Conservation (phyloP, 352 stramenopile genomes). For the Globisporangium apiculatum region DNA sequence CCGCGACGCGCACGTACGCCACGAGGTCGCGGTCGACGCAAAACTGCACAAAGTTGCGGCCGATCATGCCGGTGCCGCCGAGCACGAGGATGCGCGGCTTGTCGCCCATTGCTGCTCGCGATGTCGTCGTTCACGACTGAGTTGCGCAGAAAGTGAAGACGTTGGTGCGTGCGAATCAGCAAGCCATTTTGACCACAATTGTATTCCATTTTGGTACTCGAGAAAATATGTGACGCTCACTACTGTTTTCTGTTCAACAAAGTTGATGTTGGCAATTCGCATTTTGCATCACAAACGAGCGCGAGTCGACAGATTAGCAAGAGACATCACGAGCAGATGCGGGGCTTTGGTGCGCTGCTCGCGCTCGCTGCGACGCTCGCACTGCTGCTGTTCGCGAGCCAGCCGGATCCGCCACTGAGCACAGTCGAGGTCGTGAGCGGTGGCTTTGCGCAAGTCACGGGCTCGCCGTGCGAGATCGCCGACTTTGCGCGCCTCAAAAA, state of each 20-base stretch:
- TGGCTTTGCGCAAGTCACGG: constrained; percentile 28
- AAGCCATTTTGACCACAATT: too few relatives aligned
- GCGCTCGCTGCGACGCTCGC: constrained; percentile 29
- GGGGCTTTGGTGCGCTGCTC: constrained; percentile 45
- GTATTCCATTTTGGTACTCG: too few relatives aligned
- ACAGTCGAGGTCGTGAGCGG: constrained; percentile 45
- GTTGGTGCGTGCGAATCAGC: too few relatives aligned
- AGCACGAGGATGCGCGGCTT: constrained; percentile 81
- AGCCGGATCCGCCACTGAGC: constrained; percentile 40
- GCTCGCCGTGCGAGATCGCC: constrained; percentile 44
- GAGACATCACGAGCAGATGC: constrained; percentile 15
- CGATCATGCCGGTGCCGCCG: constrained; percentile 79
- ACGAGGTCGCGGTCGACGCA: constrained; percentile 64
- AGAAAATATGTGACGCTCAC: too few relatives aligned
- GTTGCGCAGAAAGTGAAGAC: too few relatives aligned
- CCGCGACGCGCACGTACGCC: constrained; percentile 64
- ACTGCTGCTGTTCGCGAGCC: constrained; percentile 41
- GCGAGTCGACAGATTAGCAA: not conserved
- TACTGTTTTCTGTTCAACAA: not conserved
- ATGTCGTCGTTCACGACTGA: not conserved
- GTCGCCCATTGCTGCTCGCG: constrained; percentile 7
- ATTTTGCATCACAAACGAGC: not conserved
- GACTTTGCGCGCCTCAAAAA: constrained; percentile 59
- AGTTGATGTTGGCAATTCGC: not conserved
- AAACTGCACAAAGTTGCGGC: constrained; percentile 83